These are phyloP conservation scores for Endoconidiophora laricicola DNA, from an alignment of 2,329 filamentous ascomycete species.

Conservation along the genomic window DNA sequence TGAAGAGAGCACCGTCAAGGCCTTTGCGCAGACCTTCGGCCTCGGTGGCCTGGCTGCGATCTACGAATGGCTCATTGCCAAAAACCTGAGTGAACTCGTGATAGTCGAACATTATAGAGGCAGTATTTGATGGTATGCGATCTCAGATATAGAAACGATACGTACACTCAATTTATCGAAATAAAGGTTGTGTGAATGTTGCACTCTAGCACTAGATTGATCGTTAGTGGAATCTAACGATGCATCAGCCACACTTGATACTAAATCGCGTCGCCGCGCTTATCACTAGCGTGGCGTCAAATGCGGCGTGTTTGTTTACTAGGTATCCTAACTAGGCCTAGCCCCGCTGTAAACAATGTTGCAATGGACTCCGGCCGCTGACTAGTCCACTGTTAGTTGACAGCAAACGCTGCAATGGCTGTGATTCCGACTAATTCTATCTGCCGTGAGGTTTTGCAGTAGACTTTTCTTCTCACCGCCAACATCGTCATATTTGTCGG, in stretches of 20 bases:
- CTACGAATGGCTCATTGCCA: conserved; percentile 38
- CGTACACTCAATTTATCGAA: not conserved
- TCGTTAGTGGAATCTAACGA: too few relatives aligned
- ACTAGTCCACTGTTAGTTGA: too few relatives aligned
- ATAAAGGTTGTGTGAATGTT: not conserved
- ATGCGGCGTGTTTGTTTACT: conserved; percentile 11
- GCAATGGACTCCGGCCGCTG: too few relatives aligned
- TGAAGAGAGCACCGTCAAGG: conserved; percentile 56
- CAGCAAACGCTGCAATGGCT: too few relatives aligned
- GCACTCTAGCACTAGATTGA: not conserved
- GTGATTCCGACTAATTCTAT: too few relatives aligned
- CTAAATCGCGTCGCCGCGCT: not conserved
- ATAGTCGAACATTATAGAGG: conserved; percentile 40
- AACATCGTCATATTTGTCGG: too few relatives aligned
- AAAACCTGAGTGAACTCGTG: conserved; percentile 55
- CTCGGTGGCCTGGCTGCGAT: conserved; percentile 40
- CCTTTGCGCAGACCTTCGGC: conserved; percentile 51
- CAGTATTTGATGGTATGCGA: too few relatives aligned
- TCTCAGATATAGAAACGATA: too few relatives aligned
- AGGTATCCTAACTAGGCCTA: conserved; percentile 8
- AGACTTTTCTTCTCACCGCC: too few relatives aligned
- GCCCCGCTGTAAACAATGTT: not conserved
- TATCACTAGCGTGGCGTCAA: not conserved
- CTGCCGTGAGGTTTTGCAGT: too few relatives aligned
- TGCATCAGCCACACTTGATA: conserved; percentile 6